A percentile compares a stretch with the other conserved stretches of the same genome.
Conservation (phyloP, 2,329 filamentous ascomycete genomes). For the Emmonsiellopsis sp. region DNA sequence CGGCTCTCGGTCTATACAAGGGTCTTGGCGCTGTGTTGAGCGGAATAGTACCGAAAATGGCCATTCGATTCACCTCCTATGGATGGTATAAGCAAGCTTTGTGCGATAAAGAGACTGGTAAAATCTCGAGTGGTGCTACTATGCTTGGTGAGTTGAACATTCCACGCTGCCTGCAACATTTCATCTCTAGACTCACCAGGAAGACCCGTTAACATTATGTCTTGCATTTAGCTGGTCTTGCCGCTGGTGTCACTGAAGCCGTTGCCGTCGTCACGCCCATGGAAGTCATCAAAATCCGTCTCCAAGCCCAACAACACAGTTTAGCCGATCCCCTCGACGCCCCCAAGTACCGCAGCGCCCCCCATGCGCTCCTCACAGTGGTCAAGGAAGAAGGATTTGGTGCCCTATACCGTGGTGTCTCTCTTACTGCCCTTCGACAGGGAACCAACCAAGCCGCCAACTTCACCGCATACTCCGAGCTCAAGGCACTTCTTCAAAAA, state of each 20-base stretch:
- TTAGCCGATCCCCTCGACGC: constrained; percentile 95
- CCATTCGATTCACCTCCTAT: constrained; percentile 96
- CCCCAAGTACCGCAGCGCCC: constrained; percentile 94
- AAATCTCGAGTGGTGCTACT: constrained; percentile 61
- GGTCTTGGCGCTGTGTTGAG: constrained; percentile 93
- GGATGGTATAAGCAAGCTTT: constrained; percentile 87
- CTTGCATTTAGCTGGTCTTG: constrained; percentile 59
- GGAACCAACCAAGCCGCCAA: constrained; percentile 97
- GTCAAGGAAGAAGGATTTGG: constrained; percentile 82
- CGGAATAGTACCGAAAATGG: constrained; percentile 98
- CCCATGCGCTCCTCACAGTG: constrained; percentile 74
- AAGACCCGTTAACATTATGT: constrained; percentile 1
- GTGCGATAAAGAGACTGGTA: constrained; percentile 57
- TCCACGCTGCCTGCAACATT: neutral
- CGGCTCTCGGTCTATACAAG: constrained; percentile 90
- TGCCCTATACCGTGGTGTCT: constrained; percentile 86
- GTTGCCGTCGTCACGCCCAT: constrained; percentile 95
- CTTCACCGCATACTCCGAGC: constrained; percentile 94
- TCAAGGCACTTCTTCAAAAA: constrained; percentile 68
- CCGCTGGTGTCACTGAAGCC: constrained; percentile 91
- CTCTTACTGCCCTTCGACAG: constrained; percentile 84
- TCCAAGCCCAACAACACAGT: constrained; percentile 95
- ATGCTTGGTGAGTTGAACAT: constrained; percentile 47
- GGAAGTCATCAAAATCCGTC: constrained; percentile 98
- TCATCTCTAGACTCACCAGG: neutral